Base-by-base conservation (phyloP, 345 rosid species). In the Acer yangbiense region DNA sequence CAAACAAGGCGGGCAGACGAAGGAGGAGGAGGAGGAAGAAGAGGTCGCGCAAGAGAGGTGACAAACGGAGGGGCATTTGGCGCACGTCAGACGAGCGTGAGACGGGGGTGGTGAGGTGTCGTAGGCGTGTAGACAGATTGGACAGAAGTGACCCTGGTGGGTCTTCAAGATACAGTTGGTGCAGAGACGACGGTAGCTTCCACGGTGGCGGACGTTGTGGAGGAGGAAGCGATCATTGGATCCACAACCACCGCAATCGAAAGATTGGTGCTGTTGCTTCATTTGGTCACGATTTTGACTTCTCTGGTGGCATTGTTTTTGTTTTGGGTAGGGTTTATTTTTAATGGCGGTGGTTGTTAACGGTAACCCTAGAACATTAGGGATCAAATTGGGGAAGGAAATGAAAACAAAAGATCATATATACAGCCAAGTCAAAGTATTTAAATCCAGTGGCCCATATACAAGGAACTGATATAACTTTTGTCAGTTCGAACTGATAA, bases 111-210 rank as follows among this genome's bases (percentile, higher is more conserved):
- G 74, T 10, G 79, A 52, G 41, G 61, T 68, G 8, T 81, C 80
- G 70, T 71, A 81, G 12, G 78, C 84, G 12, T 57, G 43, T 70
- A 84, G 82, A 81, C 84, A 84, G 76, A 81, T 62, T 11, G 84
- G 87, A 65, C 87, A 84, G 73, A 81, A 84, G 65, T 72, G 68
- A 1, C 80, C 84, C 6, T 46, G 80, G 74, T 81, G 82, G 52
- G 57, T 41, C 52, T 81, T 78, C 43, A 84, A 78, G 63, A 78
- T 57, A 75, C 87, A 84, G 23, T 84, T 69, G 65, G 76, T 81
- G 79, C 87, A 84, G 32, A 81, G 29, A 44, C 82, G 80, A n/a
- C 78, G 80, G 87, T 81, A 81, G 17, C 50, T 48, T 18, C 68
- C 79, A 9, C 84, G 63, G 77, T 84, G 80, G 10, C 84, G 70